A percentile compares a stretch with the other conserved stretches of the same genome.
phyloP scores from a whole-genome alignment of 345 rosid genomes.

The Barbarea vulgaris region DNA sequence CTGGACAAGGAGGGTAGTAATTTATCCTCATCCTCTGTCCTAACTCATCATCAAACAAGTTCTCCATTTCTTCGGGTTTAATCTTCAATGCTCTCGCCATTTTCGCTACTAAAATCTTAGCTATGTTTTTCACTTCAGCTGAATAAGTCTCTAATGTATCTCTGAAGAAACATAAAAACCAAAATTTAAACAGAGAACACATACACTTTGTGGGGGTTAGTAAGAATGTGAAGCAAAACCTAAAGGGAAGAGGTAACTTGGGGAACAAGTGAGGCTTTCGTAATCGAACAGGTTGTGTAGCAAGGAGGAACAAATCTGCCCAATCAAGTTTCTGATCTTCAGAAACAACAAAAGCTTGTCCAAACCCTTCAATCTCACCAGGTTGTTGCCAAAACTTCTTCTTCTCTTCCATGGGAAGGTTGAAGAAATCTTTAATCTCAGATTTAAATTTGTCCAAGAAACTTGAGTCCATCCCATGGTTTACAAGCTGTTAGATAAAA shows the following conservation, averaged over 20 bases:
- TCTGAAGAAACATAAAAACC: neutral
- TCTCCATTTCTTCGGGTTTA: neutral
- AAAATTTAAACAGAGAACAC: neutral
- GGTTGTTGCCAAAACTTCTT: neutral
- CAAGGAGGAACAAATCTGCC: neutral
- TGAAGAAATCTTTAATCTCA: neutral
- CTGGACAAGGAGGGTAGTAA: neutral
- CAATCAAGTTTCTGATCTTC: neutral
- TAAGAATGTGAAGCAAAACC: neutral
- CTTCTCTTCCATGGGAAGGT: neutral
- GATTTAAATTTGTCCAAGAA: neutral
- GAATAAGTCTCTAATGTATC: neutral
- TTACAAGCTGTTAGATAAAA: neutral
- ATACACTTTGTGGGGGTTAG: neutral
- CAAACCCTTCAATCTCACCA: neutral
- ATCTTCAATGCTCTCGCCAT: neutral
- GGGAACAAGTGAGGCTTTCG: neutral
- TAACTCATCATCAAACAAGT: neutral
- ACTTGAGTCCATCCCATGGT: neutral
- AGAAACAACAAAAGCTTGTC: neutral
- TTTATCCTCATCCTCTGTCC: neutral
- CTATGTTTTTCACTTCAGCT: neutral
- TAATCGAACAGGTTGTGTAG: neutral
- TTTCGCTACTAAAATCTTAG: neutral
- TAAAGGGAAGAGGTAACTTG: neutral